A percentile compares a stretch with the other conserved stretches of the same genome.
Evolutionary conservation across 257 asterid species (phyloP).

Genomic region (Ehretia macrophylla): DNA sequence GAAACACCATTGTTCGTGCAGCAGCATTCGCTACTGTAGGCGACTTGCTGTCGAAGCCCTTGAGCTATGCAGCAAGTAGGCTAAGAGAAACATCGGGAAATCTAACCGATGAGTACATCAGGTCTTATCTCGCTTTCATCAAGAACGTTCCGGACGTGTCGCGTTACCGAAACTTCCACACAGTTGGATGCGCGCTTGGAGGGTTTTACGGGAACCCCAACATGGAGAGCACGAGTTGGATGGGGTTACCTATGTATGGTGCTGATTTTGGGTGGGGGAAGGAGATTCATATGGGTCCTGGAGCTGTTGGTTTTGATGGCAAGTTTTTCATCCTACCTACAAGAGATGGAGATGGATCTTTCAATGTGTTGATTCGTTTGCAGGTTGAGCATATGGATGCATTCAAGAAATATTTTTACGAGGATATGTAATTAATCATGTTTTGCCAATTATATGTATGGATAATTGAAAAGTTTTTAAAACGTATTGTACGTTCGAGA

Average conservation of each 20-base stretch:
- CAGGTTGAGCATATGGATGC: slow-evolving; percentile 21
- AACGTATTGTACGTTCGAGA: no score
- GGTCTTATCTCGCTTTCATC: slow-evolving; percentile 5
- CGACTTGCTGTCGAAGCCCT: slow-evolving; percentile 11
- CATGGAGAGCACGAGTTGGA: slow-evolving; percentile 22
- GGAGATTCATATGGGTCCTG: slow-evolving; percentile 23
- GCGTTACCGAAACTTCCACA: slow-evolving; percentile 4
- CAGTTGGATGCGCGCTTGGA: slow-evolving; percentile 11
- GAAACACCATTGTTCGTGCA: slow-evolving; percentile 12
- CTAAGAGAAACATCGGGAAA: slow-evolving; percentile 12
- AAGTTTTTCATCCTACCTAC: slow-evolving; percentile 9
- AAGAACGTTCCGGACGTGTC: slow-evolving; percentile 13
- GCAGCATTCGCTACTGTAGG: slow-evolving; percentile 5
- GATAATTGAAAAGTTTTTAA: no score
- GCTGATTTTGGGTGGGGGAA: slow-evolving; percentile 32
- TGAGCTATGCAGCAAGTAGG: slow-evolving; percentile 14
- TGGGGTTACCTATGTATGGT: slow-evolving; percentile 4
- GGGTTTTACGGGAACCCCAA: slow-evolving; percentile 25
- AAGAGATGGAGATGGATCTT: slow-evolving; percentile 14
- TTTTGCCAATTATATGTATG: no score
- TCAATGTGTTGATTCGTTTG: slow-evolving; percentile 16
- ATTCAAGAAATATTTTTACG: slow-evolving; percentile 20
- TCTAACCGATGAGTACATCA: slow-evolving; percentile 16
- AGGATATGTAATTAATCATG: slow-evolving; percentile 4
- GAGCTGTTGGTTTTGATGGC: slow-evolving; percentile 20